These are phyloP conservation scores for Eremothecium cymbalariae DNA, from an alignment of 1,139 yeast genomes.

Conservation along the genomic window DNA sequence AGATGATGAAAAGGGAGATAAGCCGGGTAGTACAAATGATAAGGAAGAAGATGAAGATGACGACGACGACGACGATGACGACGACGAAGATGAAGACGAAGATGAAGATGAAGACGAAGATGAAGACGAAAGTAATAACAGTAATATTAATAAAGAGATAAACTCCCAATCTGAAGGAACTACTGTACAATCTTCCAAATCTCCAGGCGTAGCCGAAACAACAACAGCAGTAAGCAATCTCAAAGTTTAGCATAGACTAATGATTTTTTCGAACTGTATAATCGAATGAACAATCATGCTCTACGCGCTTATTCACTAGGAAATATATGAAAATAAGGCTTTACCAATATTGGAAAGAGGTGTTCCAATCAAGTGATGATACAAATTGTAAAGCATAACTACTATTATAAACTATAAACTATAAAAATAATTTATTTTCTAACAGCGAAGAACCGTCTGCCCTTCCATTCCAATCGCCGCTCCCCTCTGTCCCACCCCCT, in stretches of 20 bases:
- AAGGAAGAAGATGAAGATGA: conserved; percentile 37
- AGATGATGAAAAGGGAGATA: conserved; percentile 32
- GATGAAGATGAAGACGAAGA: conserved; percentile 36
- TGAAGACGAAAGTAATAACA: conserved; percentile 27
- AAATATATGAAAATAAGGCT: no score
- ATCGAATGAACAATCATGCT: conserved; percentile 1
- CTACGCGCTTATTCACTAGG: no score
- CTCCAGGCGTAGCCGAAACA: neutral
- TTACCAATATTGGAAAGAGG: no score
- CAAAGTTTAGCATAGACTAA: neutral
- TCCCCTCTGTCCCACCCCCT: no score
- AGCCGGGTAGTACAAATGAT: conserved; percentile 37
- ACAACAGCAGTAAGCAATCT: neutral
- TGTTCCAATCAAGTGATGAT: no score
- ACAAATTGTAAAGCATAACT: no score
- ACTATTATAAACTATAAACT: no score
- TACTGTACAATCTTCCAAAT: neutral
- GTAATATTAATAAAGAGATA: conserved; percentile 28
- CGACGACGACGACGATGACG: conserved; percentile 40
- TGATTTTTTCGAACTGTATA: no score
- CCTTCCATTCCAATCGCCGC: no score
- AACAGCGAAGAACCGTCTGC: no score
- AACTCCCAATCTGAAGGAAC: conserved; percentile 12
- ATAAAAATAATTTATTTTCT: no score
- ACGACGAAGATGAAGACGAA: conserved; percentile 38